Conservation (phyloP, 148 eudicot genomes). For the Vaccinium vitisidaea region DNA sequence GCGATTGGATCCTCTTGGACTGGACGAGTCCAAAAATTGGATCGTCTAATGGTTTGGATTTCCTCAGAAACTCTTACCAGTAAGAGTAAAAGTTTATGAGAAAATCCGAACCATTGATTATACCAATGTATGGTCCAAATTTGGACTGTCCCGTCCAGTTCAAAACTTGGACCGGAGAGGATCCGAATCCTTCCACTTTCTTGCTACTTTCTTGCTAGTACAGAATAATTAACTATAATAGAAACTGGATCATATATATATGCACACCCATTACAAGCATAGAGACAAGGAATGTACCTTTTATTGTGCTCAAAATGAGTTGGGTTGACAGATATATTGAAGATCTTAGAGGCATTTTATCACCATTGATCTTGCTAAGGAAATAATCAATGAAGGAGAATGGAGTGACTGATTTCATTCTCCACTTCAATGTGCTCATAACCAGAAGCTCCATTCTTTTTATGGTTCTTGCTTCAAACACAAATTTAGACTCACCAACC, state of each 20-base stretch:
- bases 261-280: neutral
- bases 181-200: too few species aligned
- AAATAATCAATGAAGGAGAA: conserved; percentile 69
- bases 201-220: neutral
- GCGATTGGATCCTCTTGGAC: too few species aligned
- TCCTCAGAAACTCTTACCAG: too few species aligned
- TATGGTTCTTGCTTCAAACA: conserved; percentile 67
- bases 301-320: conserved; percentile 50
- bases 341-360: conserved; percentile 43
- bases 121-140: too few species aligned
- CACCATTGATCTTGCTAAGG: conserved; percentile 46
- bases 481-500: conserved; percentile 52
- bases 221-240: neutral
- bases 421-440: conserved; percentile 78
- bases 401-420: conserved; percentile 78
- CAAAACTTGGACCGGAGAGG: too few species aligned
- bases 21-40: too few species aligned
- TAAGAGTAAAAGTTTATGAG: too few species aligned
- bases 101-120: too few species aligned
- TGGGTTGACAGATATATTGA: conserved; percentile 42
- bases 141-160: too few species aligned
- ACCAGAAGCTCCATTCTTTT: conserved; percentile 78
- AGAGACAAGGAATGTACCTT: conserved; percentile 39
- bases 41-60: too few species aligned
- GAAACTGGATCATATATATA: neutral